Base-by-base conservation (phyloP, 2,329 filamentous ascomycete genomes). In the Pyrenochaeta sp. region DNA sequence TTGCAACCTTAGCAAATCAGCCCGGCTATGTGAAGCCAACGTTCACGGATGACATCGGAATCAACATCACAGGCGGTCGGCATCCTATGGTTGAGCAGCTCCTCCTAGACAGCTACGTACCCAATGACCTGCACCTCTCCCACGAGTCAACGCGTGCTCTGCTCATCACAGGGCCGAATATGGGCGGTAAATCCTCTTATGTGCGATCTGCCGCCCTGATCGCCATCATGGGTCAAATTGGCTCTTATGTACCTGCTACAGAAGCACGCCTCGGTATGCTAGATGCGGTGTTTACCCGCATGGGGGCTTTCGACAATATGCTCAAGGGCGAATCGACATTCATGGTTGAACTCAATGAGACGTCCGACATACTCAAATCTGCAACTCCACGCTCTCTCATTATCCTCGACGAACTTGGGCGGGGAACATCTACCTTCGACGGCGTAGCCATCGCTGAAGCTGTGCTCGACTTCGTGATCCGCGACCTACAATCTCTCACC, bases 121-220 rank as follows among this genome's bases (percentile, higher is more conserved):
- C 95, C 41, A 99, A 99, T 76, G 86, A 90, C 67, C 90, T 92
- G 10, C 79, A 85, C 2, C 85, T 98, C 41, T 83, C 86, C n/a
- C 84, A 69, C 27, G 51, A 63, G 18, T 48, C 51, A 1, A 74
- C 87, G 2, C 84, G 90, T 5, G 91, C 92, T 2, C 85, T 97
- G 63, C 88, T 98, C 50, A 89, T 99, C 67, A 99, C 95, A 0
- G 95, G 95, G 0, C 95, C 95, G 27, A 99, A 99, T 79, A 99
- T 99, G 95, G 95, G 95, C 67, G 95, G 95, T 51, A 99, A 99
- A 73, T 97, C 92, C n/a, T 95, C 90, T 52, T 99, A 97, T 75
- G 94, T 99, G 18, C 91, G 95, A 47, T 91, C 93, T 62, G 87
- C 96, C 39, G 94, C 95, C 9, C 86, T 99, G 6, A 92, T 98